phyloP scores from a whole-genome alignment of 2,329 filamentous ascomycete genomes.

The Trichophyton rubrum region DNA sequence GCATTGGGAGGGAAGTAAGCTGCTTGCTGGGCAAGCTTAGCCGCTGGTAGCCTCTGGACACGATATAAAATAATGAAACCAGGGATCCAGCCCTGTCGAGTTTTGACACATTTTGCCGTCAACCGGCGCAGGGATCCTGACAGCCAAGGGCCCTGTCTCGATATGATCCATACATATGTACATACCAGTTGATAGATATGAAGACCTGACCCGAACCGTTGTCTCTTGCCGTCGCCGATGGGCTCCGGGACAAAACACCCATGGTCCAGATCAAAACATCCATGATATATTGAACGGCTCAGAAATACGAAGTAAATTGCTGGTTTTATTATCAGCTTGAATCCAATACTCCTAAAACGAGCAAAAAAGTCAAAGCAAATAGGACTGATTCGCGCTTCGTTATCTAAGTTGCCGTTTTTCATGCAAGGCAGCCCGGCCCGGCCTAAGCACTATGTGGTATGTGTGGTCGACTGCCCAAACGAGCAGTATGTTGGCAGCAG shows the following conservation, averaged over 20 bases:
- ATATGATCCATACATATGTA: neutral
- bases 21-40: neutral
- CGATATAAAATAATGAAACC: neutral
- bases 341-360: slow-evolving; percentile 1
- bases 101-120: neutral
- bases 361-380: neutral
- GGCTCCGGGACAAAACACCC: neutral
- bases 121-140: neutral
- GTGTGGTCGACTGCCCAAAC: neutral
- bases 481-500: neutral
- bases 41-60: slow-evolving; percentile 1
- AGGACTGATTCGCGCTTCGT: neutral
- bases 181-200: neutral
- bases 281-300: neutral
- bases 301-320: slow-evolving; percentile 1
- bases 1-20: too few relatives aligned
- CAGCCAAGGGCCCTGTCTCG: neutral
- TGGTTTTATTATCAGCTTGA: neutral
- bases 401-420: neutral
- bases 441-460: neutral
- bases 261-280: neutral
- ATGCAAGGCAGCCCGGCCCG: neutral
- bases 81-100: neutral
- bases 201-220: neutral
- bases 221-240: neutral